These are phyloP conservation scores for Eutypella sp. DNA, from an alignment of 2,329 filamentous ascomycete species.

Conservation along the genomic window DNA sequence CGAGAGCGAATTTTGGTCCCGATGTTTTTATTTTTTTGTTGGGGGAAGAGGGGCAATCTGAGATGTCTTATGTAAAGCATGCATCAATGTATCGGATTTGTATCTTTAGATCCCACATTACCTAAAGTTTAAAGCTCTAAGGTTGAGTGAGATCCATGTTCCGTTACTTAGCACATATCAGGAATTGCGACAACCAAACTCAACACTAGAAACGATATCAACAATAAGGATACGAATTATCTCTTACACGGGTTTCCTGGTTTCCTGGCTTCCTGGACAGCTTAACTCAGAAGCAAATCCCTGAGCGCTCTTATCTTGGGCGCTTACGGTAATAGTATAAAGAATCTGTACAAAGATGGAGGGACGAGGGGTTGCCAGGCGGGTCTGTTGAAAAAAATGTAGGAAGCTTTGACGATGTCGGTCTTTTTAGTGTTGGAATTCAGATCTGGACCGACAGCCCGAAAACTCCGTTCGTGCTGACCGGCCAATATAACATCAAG, in stretches of 20 bases:
- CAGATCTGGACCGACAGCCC: no score
- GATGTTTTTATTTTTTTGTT: not conserved
- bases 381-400: no score
- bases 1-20: not conserved
- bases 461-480: no score
- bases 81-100: not conserved
- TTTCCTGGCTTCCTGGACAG: not conserved
- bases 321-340: constrained; percentile 1
- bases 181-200: not conserved
- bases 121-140: no score
- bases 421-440: no score
- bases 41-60: not conserved
- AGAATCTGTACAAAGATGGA: no score
- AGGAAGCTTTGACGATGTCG: no score
- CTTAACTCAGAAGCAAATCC: not conserved
- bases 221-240: no score
- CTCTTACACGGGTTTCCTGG: no score
- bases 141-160: not conserved
- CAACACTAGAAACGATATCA: no score
- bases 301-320: not conserved
- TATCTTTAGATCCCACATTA: not conserved
- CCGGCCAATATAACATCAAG: no score
- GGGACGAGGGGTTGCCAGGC: no score
- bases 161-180: not conserved
- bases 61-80: not conserved